Base-by-base conservation (phyloP, 345 rosid species). In the Citrus sinensis region DNA sequence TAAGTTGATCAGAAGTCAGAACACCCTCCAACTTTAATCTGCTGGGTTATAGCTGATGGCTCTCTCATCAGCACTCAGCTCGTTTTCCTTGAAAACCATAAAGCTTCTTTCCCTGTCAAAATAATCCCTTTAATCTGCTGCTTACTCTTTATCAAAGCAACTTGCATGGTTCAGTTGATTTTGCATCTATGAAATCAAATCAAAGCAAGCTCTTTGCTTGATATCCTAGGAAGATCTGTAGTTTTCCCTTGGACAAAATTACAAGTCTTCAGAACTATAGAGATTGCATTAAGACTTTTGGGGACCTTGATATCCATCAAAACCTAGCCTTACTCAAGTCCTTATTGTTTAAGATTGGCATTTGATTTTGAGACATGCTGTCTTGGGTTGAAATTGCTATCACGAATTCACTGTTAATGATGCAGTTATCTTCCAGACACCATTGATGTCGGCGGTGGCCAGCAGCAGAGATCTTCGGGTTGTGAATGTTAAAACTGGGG, bases 341-440 rank as follows among this genome's bases (percentile, higher is more conserved):
- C 32, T 63, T 6, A 29, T 27, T 27, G 17, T 49, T 46, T 22
- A 65, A 62, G 64, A 39, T 39, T 76, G 14, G 30, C 29, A n/a
- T 61, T 34, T 30, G 55, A 39, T 66, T 29, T 20, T 19, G n/a
- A 0, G 60, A 20, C 20, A 16, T 20, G 13, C 60, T 29, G 68
- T 55, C 17, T 14, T n/a, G 56, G 20, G 34, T 8, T 20, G 27
- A 68, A 30, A 46, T 46, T 56, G 72, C 76, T 65, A 39, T 68
- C 61, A 46, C 27, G 14, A 25, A 69, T 60, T 32, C 10, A 9
- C 64, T 74, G 58, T 70, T 67, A 39, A 67, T 37, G 56, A 60
- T 39, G 61, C 70, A 90, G 94, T 70, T 90, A 89, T 68, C 89
- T 89, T 67, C 92, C 91, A 8, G 92, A 90, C 77, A 87, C 90